phyloP scores from a whole-genome alignment of 208 protist species.

The Leishmania mexicana region DNA sequence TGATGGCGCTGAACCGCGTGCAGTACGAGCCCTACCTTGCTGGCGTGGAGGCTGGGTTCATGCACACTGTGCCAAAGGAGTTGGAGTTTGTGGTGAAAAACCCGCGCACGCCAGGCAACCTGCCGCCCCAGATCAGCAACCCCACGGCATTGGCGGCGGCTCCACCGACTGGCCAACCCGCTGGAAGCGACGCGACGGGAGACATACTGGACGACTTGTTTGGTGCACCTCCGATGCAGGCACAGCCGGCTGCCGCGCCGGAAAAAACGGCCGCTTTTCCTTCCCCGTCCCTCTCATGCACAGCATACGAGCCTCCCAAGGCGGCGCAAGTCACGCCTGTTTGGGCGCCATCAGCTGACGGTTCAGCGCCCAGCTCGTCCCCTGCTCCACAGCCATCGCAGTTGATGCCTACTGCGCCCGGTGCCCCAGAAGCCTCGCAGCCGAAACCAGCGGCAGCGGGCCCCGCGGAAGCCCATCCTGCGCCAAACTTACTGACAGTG shows the following conservation, averaged over 20 bases:
- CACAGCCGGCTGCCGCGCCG: slow-evolving; percentile 9
- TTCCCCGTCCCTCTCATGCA: slow-evolving; percentile 19
- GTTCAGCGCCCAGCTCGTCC: slow-evolving; percentile 1
- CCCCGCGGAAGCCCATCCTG: neutral
- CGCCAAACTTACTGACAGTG: neutral
- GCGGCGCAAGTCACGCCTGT: slow-evolving; percentile 44
- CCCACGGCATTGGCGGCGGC: neutral
- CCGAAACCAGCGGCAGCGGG: neutral
- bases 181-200: slow-evolving; percentile 14
- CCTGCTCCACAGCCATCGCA: slow-evolving; percentile 16
- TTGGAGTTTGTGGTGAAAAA: slow-evolving; percentile 81
- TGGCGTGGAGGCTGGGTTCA: slow-evolving; percentile 68
- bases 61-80: slow-evolving; percentile 76
- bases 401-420: neutral
- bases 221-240: slow-evolving; percentile 33
- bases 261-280: slow-evolving; percentile 6
- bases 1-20: slow-evolving; percentile 80
- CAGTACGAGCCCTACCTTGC: slow-evolving; percentile 87
- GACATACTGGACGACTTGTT: slow-evolving; percentile 87
- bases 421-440: slow-evolving; percentile 5
- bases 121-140: slow-evolving; percentile 36
- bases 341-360: slow-evolving; percentile 31
- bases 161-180: neutral
- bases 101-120: slow-evolving; percentile 49
- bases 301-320: slow-evolving; percentile 32